Conservation (phyloP, 202 grass and related monocot genomes). For the Zizania palustris region DNA sequence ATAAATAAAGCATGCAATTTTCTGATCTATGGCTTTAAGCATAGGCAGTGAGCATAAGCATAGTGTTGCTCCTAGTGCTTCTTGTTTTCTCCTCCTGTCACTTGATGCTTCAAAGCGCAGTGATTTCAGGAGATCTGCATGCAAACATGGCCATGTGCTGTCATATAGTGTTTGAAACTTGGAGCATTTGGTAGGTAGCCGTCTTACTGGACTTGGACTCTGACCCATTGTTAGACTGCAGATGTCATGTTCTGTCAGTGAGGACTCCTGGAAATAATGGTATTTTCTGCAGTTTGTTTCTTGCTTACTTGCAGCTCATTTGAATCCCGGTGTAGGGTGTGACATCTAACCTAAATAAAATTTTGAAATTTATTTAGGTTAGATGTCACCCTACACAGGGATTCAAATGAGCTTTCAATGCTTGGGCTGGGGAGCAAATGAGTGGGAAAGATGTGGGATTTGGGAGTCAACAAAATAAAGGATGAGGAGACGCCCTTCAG, state of each 20-base stretch:
- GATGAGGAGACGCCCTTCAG: too few species aligned
- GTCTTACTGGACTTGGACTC: conserved; percentile 47
- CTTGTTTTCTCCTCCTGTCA: not conserved
- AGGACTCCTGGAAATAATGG: conserved; percentile 13
- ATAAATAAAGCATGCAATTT: not conserved
- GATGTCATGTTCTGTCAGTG: not conserved
- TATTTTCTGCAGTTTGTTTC: not conserved
- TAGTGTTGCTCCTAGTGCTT: conserved; percentile 46
- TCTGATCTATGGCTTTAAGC: not conserved
- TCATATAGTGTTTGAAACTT: not conserved
- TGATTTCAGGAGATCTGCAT: not conserved
- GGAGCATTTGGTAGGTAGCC: not conserved
- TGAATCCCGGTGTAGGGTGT: not conserved
- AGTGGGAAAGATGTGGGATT: too few species aligned
- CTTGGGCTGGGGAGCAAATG: too few species aligned
- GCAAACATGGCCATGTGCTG: not conserved
- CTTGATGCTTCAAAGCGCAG: not conserved
- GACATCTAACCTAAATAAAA: too few species aligned
- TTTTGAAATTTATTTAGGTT: too few species aligned
- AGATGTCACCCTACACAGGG: too few species aligned
- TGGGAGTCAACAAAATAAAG: too few species aligned
- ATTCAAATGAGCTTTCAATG: too few species aligned
- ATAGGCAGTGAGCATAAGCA: conserved; percentile 49
- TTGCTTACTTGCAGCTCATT: not conserved
- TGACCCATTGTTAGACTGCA: conserved; percentile 21